phyloP scores from a whole-genome alignment of 2,329 filamentous ascomycete genomes.

The Cordyceps cicadae region DNA sequence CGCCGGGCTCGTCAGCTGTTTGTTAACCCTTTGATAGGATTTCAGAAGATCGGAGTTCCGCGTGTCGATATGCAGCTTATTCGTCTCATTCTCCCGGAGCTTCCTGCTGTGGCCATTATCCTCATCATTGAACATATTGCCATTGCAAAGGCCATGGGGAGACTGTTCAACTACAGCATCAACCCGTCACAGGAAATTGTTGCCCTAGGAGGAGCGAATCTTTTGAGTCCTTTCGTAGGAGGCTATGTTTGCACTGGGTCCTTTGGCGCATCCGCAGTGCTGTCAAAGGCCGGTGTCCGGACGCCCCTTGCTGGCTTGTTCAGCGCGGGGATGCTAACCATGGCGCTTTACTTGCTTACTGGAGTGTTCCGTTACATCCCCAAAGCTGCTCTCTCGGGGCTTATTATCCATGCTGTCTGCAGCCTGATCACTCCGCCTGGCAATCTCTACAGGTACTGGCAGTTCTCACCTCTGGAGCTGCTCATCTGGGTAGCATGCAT shows the following conservation, averaged over 20 bases:
- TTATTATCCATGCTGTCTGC: slow-evolving; percentile 78
- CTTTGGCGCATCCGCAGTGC: slow-evolving; percentile 65
- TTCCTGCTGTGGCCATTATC: slow-evolving; percentile 68
- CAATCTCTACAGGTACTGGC: slow-evolving; percentile 70
- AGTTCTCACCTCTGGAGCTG: slow-evolving; percentile 64
- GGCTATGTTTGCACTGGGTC: slow-evolving; percentile 38
- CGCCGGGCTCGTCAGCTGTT: not conserved
- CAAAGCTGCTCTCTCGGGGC: slow-evolving; percentile 57
- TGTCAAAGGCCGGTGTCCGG: slow-evolving; percentile 74
- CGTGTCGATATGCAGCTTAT: slow-evolving; percentile 48
- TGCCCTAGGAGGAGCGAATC: slow-evolving; percentile 66
- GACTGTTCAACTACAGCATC: slow-evolving; percentile 71
- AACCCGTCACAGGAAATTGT: slow-evolving; percentile 73
- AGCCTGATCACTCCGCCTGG: slow-evolving; percentile 68
- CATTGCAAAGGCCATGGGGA: slow-evolving; percentile 74
- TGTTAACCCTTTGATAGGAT: slow-evolving; percentile 36
- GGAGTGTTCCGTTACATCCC: slow-evolving; percentile 78
- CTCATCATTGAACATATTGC: slow-evolving; percentile 76
- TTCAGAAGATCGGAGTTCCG: slow-evolving; percentile 55
- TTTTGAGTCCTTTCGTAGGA: slow-evolving; percentile 68
- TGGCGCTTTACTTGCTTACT: slow-evolving; percentile 70
- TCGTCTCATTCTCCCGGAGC: slow-evolving; percentile 46
- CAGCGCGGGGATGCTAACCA: slow-evolving; percentile 64
- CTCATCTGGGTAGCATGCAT: slow-evolving; percentile 70
- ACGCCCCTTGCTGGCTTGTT: slow-evolving; percentile 73